These are phyloP conservation scores for Trypanosoma mega DNA, from an alignment of 208 protist genomes.

Conservation along the genomic window DNA sequence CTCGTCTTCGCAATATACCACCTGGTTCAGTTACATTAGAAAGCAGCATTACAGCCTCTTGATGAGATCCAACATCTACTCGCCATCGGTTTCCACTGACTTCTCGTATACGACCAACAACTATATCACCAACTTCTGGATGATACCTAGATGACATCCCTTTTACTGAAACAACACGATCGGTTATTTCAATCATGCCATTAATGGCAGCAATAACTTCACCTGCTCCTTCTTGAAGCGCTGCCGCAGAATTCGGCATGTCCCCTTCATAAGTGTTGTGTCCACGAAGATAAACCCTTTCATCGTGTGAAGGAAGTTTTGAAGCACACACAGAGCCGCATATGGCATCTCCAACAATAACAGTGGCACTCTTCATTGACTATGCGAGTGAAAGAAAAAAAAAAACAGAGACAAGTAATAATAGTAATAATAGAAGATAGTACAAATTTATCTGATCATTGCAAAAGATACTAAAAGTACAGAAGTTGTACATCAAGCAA, in stretches of 20 bases:
- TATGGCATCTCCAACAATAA: slow-evolving; percentile 80
- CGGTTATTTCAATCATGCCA: slow-evolving; percentile 78
- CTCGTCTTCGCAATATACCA: slow-evolving; percentile 93
- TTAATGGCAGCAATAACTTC: slow-evolving; percentile 85
- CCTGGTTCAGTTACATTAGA: slow-evolving; percentile 97
- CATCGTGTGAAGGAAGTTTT: slow-evolving; percentile 31
- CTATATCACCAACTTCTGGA: slow-evolving; percentile 97
- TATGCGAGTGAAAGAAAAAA: slow-evolving; percentile 19
- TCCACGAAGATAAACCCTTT: slow-evolving; percentile 71
- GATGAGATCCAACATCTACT: slow-evolving; percentile 92
- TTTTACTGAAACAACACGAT: slow-evolving; percentile 85
- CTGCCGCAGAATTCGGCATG: slow-evolving; percentile 43
- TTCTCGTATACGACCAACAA: slow-evolving; percentile 94
- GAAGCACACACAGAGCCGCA: slow-evolving; percentile 45
- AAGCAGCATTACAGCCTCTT: slow-evolving; percentile 94
- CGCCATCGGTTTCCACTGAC: slow-evolving; percentile 94
- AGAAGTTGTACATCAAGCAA: too few species aligned
- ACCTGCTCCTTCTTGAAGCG: slow-evolving; percentile 58
- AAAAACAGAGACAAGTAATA: slow-evolving; percentile 5
- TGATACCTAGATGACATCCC: slow-evolving; percentile 79
- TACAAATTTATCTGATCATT: too few species aligned
- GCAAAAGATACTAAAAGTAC: too few species aligned
- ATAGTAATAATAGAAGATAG: slow-evolving; percentile 6
- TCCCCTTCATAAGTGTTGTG: slow-evolving; percentile 76
- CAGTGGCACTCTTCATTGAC: slow-evolving; percentile 27